phyloP scores from a whole-genome alignment of 345 rosid species.

The Populus simonii region DNA sequence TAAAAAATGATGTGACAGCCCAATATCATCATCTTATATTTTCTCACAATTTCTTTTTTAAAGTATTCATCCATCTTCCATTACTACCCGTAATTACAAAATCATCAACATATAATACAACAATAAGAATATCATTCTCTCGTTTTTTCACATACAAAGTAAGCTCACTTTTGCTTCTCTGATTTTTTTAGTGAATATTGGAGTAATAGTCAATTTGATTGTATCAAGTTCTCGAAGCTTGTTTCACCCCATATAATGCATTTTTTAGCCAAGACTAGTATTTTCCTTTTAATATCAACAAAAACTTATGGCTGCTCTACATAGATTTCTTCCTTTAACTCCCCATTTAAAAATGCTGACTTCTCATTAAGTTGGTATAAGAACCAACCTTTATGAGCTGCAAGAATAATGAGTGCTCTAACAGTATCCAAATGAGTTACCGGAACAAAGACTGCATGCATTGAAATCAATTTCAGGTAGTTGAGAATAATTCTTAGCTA shows the following conservation, averaged over 20 bases:
- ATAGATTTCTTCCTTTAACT: not conserved
- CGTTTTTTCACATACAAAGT: not conserved
- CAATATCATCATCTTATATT: constrained; percentile 4
- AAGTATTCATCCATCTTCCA: not conserved
- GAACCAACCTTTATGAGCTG: not conserved
- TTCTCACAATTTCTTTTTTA: constrained; percentile 27
- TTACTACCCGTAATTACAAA: not conserved
- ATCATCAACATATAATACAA: not conserved
- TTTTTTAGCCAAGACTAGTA: not conserved
- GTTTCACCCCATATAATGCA: not conserved
- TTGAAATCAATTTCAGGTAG: not conserved
- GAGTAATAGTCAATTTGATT: not conserved
- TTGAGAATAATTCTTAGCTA: not conserved
- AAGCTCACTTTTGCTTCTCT: not conserved
- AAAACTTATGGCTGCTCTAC: not conserved
- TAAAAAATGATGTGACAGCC: too few species aligned
- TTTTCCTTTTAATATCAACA: not conserved
- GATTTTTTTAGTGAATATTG: not conserved
- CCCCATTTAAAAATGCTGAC: not conserved
- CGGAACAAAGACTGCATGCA: not conserved
- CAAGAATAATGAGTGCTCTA: not conserved
- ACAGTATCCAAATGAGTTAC: not conserved
- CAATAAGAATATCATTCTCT: not conserved
- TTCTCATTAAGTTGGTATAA: not conserved
- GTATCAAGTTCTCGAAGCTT: not conserved